phyloP scores from a whole-genome alignment of 2,329 filamentous ascomycete genomes.

The Didymella lethalis region DNA sequence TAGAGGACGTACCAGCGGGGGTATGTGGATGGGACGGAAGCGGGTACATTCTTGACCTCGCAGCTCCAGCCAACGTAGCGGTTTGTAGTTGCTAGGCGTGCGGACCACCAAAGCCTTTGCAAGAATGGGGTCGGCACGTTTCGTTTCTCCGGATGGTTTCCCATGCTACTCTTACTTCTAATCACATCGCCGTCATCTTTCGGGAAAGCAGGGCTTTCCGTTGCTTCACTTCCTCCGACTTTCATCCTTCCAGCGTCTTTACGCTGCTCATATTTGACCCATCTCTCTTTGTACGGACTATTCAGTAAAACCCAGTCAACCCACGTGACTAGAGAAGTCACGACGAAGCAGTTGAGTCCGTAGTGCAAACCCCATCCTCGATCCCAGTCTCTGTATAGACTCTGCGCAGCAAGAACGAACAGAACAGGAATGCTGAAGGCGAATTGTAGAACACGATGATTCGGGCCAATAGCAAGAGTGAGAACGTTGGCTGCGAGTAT shows the following conservation, averaged over 20 bases:
- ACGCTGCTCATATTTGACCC: constrained; percentile 24
- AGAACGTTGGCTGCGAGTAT: constrained; percentile 26
- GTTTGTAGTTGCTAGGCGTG: constrained; percentile 24
- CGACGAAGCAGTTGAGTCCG: constrained; percentile 21
- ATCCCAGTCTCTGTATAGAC: constrained; percentile 25
- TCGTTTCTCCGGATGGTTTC: not conserved
- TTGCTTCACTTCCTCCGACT: not conserved
- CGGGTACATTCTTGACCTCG: constrained; percentile 39
- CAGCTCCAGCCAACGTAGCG: constrained; percentile 39
- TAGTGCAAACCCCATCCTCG: constrained; percentile 27
- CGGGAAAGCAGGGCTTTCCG: not conserved
- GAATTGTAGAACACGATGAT: constrained; percentile 17
- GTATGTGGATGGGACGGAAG: constrained; percentile 29
- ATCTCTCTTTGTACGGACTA: constrained; percentile 36
- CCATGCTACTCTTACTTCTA: not conserved
- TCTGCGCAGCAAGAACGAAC: constrained; percentile 28
- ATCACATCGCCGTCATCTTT: not conserved
- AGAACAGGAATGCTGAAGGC: constrained; percentile 26
- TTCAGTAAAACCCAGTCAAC: constrained; percentile 35
- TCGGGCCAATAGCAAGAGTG: constrained; percentile 25
- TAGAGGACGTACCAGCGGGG: constrained; percentile 27
- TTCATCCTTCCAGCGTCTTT: not conserved
- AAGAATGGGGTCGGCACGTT: constrained; percentile 18
- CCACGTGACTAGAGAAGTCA: constrained; percentile 20
- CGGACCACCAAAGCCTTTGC: constrained; percentile 34